A percentile compares a stretch with the other conserved stretches of the same genome.
These are phyloP conservation scores for Colletotrichum plurivorum DNA, from an alignment of 2,329 filamentous ascomycete genomes.

Conservation along the genomic window DNA sequence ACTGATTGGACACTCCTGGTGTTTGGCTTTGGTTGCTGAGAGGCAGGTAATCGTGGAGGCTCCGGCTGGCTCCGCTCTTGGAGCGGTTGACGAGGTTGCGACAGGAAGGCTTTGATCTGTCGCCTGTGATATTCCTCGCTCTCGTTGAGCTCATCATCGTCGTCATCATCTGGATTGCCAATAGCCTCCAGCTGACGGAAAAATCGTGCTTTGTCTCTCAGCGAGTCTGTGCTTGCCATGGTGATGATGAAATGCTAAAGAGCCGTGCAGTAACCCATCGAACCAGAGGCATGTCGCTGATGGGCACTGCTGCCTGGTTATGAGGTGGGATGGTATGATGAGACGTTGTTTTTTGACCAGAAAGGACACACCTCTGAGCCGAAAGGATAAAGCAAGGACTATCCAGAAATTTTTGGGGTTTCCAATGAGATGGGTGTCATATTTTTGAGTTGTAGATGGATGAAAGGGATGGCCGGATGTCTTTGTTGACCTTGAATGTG, in stretches of 20 bases:
- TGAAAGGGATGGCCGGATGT: slow-evolving; percentile 27
- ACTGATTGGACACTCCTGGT: slow-evolving; percentile 35
- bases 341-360: not conserved
- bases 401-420: not conserved
- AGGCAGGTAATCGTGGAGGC: not conserved
- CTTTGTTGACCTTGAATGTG: slow-evolving; percentile 9
- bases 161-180: slow-evolving; percentile 41
- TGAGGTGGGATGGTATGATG: not conserved
- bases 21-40: slow-evolving; percentile 7
- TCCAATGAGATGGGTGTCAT: slow-evolving; percentile 16
- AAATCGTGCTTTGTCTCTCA: slow-evolving; percentile 61
- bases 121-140: slow-evolving; percentile 40
- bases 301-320: slow-evolving; percentile 15
- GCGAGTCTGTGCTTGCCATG: slow-evolving; percentile 43
- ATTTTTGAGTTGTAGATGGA: slow-evolving; percentile 3
- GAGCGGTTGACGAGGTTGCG: slow-evolving; percentile 29
- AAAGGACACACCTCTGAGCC: not conserved
- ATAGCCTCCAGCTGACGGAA: slow-evolving; percentile 59
- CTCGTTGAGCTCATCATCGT: slow-evolving; percentile 49
- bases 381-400: not conserved
- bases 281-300: slow-evolving; percentile 29
- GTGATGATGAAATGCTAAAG: slow-evolving; percentile 4
- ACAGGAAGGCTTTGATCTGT: slow-evolving; percentile 18
- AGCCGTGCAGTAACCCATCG: slow-evolving; percentile 17
- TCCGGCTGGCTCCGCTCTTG: slow-evolving; percentile 29